Evolutionary conservation across 1,284 basidiomycete species (phyloP).

Genomic region (Cutaneotrichosporon cavernicola): DNA sequence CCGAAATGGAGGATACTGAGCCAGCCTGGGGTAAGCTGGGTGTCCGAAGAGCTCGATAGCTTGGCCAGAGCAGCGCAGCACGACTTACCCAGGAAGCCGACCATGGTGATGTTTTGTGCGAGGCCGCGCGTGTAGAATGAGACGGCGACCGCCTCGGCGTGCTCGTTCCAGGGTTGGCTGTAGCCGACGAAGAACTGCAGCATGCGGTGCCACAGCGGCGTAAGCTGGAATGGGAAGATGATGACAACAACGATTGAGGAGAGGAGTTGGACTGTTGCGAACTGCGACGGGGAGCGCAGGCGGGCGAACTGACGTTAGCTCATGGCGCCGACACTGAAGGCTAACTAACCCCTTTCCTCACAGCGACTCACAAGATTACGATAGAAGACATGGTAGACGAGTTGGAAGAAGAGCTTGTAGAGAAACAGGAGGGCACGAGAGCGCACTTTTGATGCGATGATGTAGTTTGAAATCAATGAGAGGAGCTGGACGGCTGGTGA

Average conservation of each 20-base stretch:
- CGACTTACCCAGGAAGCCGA: slow-evolving; percentile 53
- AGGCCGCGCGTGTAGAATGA: slow-evolving; percentile 58
- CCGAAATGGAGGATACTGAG: slow-evolving; percentile 58
- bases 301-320: slow-evolving; percentile 42
- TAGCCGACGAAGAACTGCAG: slow-evolving; percentile 55
- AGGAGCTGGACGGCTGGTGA: slow-evolving; percentile 54
- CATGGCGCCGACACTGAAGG: background rate
- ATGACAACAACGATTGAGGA: slow-evolving; percentile 58
- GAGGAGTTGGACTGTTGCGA: slow-evolving; percentile 58
- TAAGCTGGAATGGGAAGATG: slow-evolving; percentile 60
- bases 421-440: slow-evolving; percentile 58
- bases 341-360: background rate
- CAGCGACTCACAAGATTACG: slow-evolving; percentile 47
- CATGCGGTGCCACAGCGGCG: slow-evolving; percentile 52
- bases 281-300: slow-evolving; percentile 52
- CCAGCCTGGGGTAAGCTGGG: slow-evolving; percentile 41
- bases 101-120: slow-evolving; percentile 60
- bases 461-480: slow-evolving; percentile 55
- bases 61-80: background rate
- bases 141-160: slow-evolving; percentile 56
- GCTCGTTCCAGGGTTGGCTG: slow-evolving; percentile 56
- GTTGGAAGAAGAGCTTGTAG: slow-evolving; percentile 56
- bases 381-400: slow-evolving; percentile 54
- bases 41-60: no score
- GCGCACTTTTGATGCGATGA: slow-evolving; percentile 58